These are phyloP conservation scores for Xylaria arbuscula DNA, from an alignment of 2,329 filamentous ascomycete genomes.

Conservation along the genomic window DNA sequence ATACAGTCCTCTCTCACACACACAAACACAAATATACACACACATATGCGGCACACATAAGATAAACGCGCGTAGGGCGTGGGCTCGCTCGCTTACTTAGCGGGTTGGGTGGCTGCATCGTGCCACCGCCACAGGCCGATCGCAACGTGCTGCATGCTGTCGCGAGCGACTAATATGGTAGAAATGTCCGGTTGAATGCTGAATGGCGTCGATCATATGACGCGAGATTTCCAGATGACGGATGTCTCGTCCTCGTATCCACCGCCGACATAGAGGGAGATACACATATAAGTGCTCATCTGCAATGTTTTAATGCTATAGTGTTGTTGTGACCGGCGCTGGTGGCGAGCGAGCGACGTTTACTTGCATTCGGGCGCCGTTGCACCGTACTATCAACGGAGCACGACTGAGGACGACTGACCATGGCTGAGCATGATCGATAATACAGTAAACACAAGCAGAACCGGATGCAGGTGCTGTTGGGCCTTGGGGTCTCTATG, in stretches of 20 bases:
- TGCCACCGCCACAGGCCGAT: slow-evolving; percentile 33
- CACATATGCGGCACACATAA: slow-evolving; percentile 10
- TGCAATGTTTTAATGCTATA: slow-evolving; percentile 7
- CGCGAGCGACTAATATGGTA: slow-evolving; percentile 39
- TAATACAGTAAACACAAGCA: slow-evolving; percentile 8
- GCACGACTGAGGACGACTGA: background rate
- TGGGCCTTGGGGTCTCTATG: slow-evolving; percentile 4
- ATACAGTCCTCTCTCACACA: background rate
- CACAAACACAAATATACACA: background rate
- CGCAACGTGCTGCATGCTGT: slow-evolving; percentile 37
- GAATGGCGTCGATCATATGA: slow-evolving; percentile 47
- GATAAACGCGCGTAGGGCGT: slow-evolving; percentile 30
- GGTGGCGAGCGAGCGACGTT: slow-evolving; percentile 31
- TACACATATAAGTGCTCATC: slow-evolving; percentile 29
- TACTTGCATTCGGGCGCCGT: slow-evolving; percentile 25
- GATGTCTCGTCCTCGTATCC: slow-evolving; percentile 30
- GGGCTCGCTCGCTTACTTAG: slow-evolving; percentile 31
- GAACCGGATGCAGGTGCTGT: slow-evolving; percentile 11
- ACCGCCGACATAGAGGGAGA: slow-evolving; percentile 25
- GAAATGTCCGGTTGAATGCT: slow-evolving; percentile 47
- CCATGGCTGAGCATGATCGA: background rate
- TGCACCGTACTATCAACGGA: slow-evolving; percentile 32
- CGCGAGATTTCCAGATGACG: slow-evolving; percentile 37
- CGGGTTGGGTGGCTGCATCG: slow-evolving; percentile 34
- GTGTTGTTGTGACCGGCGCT: slow-evolving; percentile 25